Evolutionary conservation across 2,329 filamentous ascomycete species (phyloP).

Genomic region (Aureobasidium sp.): DNA sequence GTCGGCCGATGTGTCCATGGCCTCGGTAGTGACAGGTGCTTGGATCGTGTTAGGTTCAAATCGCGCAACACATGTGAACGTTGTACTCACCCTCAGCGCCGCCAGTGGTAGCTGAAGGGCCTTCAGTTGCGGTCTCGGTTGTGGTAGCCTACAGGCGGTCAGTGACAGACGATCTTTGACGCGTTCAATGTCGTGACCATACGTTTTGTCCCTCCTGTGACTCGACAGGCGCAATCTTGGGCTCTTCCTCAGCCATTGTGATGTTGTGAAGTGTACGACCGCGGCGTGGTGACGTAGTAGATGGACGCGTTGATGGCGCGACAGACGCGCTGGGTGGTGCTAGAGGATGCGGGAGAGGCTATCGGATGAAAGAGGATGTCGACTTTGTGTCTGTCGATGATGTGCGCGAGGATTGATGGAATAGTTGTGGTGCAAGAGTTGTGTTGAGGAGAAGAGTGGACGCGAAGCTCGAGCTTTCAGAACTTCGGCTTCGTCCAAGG

Average conservation of each 20-base stretch:
- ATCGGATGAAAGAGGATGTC: not conserved
- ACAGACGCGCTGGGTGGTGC: not conserved
- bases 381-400: not conserved
- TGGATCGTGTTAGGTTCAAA: not conserved
- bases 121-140: slow-evolving; percentile 9
- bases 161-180: not conserved
- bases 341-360: not conserved
- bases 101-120: not conserved
- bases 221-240: slow-evolving; percentile 21
- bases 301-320: slow-evolving; percentile 13
- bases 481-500: slow-evolving; percentile 3
- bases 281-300: slow-evolving; percentile 14
- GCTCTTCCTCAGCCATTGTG: slow-evolving; percentile 26
- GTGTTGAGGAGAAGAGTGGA: slow-evolving; percentile 6
- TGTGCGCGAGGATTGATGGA: slow-evolving; percentile 10
- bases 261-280: not conserved
- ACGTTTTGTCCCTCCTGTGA: slow-evolving; percentile 17
- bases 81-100: not conserved
- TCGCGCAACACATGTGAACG: no score
- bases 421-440: slow-evolving; percentile 9
- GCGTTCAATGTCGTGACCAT: not conserved
- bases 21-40: not conserved
- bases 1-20: not conserved
- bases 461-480: slow-evolving; percentile 13
- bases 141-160: slow-evolving; percentile 9